These are phyloP conservation scores for Fraxinus cuspidata DNA, from an alignment of 257 asterid species.

Conservation along the genomic window DNA sequence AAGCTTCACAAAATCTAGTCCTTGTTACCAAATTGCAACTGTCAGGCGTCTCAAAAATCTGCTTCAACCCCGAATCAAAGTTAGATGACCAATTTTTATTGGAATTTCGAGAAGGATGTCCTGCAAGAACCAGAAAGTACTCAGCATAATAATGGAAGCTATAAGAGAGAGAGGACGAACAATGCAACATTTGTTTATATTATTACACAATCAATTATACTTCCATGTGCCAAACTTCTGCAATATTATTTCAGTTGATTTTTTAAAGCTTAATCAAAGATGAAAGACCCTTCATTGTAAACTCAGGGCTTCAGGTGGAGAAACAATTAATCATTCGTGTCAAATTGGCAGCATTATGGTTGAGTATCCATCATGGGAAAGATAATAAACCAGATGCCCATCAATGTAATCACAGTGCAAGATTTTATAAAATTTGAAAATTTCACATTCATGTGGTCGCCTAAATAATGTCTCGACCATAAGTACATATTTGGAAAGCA, in stretches of 20 bases:
- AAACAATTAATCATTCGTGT: background rate
- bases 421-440: background rate
- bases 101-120: slow-evolving; percentile 33
- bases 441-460: background rate
- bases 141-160: background rate
- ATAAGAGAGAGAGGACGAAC: slow-evolving; percentile 11
- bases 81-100: slow-evolving; percentile 33
- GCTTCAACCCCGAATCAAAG: slow-evolving; percentile 64
- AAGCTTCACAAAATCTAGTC: slow-evolving; percentile 55
- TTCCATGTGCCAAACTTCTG: background rate
- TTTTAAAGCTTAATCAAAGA: background rate
- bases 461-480: background rate
- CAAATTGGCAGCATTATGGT: slow-evolving; percentile 2
- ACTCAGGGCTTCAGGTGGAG: slow-evolving; percentile 2
- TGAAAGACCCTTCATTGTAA: background rate
- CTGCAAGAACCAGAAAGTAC: slow-evolving; percentile 45
- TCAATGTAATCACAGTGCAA: background rate
- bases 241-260: background rate
- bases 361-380: background rate
- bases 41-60: slow-evolving; percentile 46
- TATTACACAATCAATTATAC: background rate
- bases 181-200: background rate
- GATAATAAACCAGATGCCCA: slow-evolving; percentile 1
- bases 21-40: slow-evolving; percentile 48
- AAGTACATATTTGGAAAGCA: background rate